Evolutionary conservation across 1,284 basidiomycete species (phyloP), one percentile per base, ranked within the genome.

Genomic region (Wallemia mellicola): DNA sequence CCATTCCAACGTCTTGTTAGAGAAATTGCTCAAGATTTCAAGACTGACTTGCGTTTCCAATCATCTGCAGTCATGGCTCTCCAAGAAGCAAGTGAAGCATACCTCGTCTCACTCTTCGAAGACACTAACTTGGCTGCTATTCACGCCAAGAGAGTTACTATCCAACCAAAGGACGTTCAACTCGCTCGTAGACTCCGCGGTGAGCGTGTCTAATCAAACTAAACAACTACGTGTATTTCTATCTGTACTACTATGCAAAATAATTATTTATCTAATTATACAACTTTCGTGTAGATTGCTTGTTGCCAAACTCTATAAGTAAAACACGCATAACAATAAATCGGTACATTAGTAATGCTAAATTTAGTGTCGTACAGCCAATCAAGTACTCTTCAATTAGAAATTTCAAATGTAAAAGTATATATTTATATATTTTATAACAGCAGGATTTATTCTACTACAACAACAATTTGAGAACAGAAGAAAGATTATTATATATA

Each of bases 11-110:
- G 59, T 28, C 59, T 60, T 30, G 63, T 64, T 7, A 63, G 63
- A 27, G 63, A 64, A 60, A 64, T 61, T 54, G 57, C 62, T 2
- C 54, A 60, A 38, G 58, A 61, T 54, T 57, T 61, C 27, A 59
- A 60, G 79, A 83, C 81, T 65, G 85, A 89, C 71, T 77, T 91
- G 64, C 83, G 86, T 64, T 89, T 91, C 83, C 86, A 89, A 75
- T 87, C 85, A 27, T 86, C 83, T 24, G 82, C 78, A 65, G 80
- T 84, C 65, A 68, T 66, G 65, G 67, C 61, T 63, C 63, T 25
- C 24, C 71, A 72, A 65, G 71, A 71, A 65, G 68, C 70, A 14
- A 65, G 69, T 59, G 71, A 58, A 38, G 38, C n/a, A 24, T 25
- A 26, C 56, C 25, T 54, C 2, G 33, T 55, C 1, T 22, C 28